Percentiles rank a stretch among this genome's conserved stretches.
Conservation (phyloP, 257 asterid genomes). For the Linaria vulgaris region DNA sequence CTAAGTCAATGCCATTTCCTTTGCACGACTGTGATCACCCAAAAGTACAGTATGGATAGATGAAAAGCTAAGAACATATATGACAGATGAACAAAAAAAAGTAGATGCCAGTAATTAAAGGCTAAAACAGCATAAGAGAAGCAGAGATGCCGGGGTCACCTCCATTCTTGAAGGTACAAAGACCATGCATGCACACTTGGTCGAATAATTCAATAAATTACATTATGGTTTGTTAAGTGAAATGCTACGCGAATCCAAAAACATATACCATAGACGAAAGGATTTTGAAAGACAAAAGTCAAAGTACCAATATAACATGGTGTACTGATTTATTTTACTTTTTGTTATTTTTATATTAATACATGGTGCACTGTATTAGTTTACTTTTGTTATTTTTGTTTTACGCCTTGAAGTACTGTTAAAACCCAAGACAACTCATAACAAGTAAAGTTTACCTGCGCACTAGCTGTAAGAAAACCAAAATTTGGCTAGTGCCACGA, state of each 20-base stretch:
- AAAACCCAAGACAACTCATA: not conserved
- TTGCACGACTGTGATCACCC: not conserved
- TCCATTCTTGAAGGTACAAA: not conserved
- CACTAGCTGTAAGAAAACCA: no score
- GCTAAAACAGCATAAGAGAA: not conserved
- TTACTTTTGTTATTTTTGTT: no score
- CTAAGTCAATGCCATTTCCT: conserved; percentile 1
- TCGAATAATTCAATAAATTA: not conserved
- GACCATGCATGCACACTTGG: not conserved
- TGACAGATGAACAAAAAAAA: conserved; percentile 8
- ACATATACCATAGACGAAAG: no score
- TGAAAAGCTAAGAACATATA: not conserved
- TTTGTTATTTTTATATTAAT: no score
- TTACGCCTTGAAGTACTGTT: no score
- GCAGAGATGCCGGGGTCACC: not conserved
- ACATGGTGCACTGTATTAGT: no score
- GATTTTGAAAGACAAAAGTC: not conserved
- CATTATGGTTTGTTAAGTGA: not conserved
- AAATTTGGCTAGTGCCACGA: no score
- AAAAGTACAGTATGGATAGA: not conserved
- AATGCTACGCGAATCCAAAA: not conserved
- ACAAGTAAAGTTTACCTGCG: not conserved
- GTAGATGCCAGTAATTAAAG: not conserved
- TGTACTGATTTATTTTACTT: no score
- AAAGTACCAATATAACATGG: not conserved